phyloP scores from a whole-genome alignment of 331 rosid species.

The Saraca asoca region DNA sequence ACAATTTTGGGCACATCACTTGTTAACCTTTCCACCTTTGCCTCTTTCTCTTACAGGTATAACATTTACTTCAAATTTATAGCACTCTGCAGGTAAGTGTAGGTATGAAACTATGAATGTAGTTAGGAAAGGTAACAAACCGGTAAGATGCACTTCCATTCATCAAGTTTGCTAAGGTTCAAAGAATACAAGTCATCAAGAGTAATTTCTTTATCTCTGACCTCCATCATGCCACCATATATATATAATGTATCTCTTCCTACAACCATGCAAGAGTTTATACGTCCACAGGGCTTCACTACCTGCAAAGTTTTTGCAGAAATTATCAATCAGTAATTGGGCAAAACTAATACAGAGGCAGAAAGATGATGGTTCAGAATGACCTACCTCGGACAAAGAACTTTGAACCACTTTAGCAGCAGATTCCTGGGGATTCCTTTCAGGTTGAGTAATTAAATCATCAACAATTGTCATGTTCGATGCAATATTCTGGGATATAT shows the following conservation, averaged over 20 bases:
- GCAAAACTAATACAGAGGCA: constrained; percentile 35
- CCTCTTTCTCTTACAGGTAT: not conserved
- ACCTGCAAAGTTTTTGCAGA: constrained; percentile 48
- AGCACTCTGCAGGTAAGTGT: constrained; percentile 1
- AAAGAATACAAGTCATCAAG: constrained; percentile 91
- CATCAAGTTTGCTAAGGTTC: constrained; percentile 96
- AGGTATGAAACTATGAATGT: constrained; percentile 1
- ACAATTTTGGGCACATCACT: constrained; percentile 5
- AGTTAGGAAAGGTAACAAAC: constrained; percentile 50
- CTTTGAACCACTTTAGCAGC: constrained; percentile 48
- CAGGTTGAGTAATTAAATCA: constrained; percentile 45
- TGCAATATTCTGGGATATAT: constrained; percentile 61
- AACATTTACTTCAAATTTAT: constrained; percentile 11
- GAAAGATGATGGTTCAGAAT: constrained; percentile 35
- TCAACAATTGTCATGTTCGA: constrained; percentile 54
- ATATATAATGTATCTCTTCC: constrained; percentile 83
- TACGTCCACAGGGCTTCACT: constrained; percentile 96
- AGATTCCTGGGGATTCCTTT: constrained; percentile 48
- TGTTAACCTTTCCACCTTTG: not conserved
- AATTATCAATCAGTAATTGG: constrained; percentile 27
- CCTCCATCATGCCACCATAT: constrained; percentile 98
- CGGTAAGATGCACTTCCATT: constrained; percentile 97
- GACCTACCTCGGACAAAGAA: constrained; percentile 72
- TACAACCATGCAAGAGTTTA: constrained; percentile 86
- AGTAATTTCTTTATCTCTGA: constrained; percentile 83